Conservation (phyloP, 1,284 basidiomycete species). For the Marasmius oreades region DNA sequence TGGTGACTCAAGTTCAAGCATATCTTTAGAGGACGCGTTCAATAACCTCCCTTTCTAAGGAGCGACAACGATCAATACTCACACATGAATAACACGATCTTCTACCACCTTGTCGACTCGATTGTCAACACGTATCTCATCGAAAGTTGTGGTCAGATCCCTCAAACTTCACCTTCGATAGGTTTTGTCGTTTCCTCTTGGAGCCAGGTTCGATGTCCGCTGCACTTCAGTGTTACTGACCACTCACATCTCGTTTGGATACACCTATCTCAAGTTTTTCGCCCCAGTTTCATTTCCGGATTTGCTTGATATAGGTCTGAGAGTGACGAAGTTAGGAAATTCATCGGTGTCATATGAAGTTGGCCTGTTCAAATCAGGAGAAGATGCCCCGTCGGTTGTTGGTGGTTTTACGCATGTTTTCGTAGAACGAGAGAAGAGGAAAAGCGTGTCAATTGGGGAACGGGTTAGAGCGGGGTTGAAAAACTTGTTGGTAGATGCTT, state of each 20-base stretch:
- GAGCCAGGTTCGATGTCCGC: conserved; percentile 42
- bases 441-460: conserved; percentile 43
- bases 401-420: conserved; percentile 84
- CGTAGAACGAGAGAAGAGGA: conserved; percentile 54
- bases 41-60: no score
- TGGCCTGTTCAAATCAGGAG: conserved; percentile 58
- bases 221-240: not conserved
- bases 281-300: conserved; percentile 66
- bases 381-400: conserved; percentile 52
- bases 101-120: conserved; percentile 77
- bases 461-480: conserved; percentile 39
- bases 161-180: conserved; percentile 48
- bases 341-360: conserved; percentile 76
- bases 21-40: not conserved
- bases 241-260: not conserved
- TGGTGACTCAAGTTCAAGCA: conserved; percentile 44
- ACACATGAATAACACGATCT: conserved; percentile 76
- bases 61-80: conserved; percentile 81
- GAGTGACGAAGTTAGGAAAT: conserved; percentile 59
- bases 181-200: conserved; percentile 72
- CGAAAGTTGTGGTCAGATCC: conserved; percentile 49
- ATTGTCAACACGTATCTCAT: conserved; percentile 73
- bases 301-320: conserved; percentile 60
- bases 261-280: conserved; percentile 51
- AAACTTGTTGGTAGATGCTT: conserved; percentile 23